A percentile compares a stretch with the other conserved stretches of the same genome.
Conservation (phyloP, 2,329 filamentous ascomycete genomes). For the Akanthomyces lecanii region DNA sequence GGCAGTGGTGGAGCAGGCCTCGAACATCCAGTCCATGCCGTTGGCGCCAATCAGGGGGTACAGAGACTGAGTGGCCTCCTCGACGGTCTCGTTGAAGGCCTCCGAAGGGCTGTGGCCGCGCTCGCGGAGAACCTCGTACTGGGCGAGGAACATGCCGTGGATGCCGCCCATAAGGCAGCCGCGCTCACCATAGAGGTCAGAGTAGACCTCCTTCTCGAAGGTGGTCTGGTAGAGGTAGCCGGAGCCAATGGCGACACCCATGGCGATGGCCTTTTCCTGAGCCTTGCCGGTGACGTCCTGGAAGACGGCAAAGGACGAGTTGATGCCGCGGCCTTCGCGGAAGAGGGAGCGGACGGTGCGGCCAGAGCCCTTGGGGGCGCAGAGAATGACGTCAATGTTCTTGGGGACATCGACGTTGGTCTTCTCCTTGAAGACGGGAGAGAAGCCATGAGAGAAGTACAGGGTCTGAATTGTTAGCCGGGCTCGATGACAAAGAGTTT, state of each 20-base stretch:
- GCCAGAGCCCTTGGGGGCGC: slow-evolving; percentile 97
- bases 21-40: slow-evolving; percentile 99
- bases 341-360: slow-evolving; percentile 98
- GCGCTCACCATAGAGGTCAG: slow-evolving; percentile 98
- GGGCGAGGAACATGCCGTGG: slow-evolving; percentile 99
- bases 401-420: slow-evolving; percentile 97
- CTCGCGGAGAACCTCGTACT: slow-evolving; percentile 99
- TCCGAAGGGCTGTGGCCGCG: slow-evolving; percentile 95
- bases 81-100: slow-evolving; percentile 99
- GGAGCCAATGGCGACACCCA: slow-evolving; percentile 94
- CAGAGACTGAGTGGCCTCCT: slow-evolving; percentile 96
- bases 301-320: slow-evolving; percentile 97
- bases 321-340: slow-evolving; percentile 98
- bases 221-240: slow-evolving; percentile 99
- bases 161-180: slow-evolving; percentile 99
- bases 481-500: background rate
- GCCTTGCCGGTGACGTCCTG: slow-evolving; percentile 98
- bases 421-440: slow-evolving; percentile 98
- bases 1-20: slow-evolving; percentile 97
- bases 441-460: slow-evolving; percentile 99
- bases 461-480: slow-evolving; percentile 62
- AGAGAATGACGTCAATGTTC: slow-evolving; percentile 98
- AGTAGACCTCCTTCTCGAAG: slow-evolving; percentile 99
- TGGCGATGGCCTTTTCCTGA: slow-evolving; percentile 94
- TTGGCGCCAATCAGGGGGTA: slow-evolving; percentile 97